These are phyloP conservation scores for Hyphopichia fennica DNA, from an alignment of 1,139 yeast genomes.

Conservation along the genomic window DNA sequence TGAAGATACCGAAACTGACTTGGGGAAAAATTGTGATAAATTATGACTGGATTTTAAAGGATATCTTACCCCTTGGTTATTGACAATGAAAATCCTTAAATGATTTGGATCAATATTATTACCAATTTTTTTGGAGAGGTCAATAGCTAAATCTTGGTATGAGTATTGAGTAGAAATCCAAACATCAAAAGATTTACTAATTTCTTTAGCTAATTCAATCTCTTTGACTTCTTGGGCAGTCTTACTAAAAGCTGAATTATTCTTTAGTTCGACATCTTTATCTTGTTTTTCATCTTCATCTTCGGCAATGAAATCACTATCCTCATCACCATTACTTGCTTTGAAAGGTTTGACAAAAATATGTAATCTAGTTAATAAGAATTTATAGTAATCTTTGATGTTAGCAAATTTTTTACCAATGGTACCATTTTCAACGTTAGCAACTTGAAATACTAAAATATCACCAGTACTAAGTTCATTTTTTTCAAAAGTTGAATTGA, in stretches of 20 bases:
- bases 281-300: constrained; percentile 18
- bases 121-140: constrained; percentile 53
- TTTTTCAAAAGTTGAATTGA: constrained; percentile 51
- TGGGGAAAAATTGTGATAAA: constrained; percentile 49
- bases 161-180: constrained; percentile 68
- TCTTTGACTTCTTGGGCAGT: constrained; percentile 12
- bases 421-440: constrained; percentile 20
- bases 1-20: constrained; percentile 47
- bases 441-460: constrained; percentile 60
- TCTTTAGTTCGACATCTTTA: constrained; percentile 12
- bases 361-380: constrained; percentile 65
- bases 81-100: constrained; percentile 64
- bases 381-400: constrained; percentile 59
- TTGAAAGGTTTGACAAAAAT: constrained; percentile 53
- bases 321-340: constrained; percentile 48
- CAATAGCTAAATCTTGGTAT: constrained; percentile 59
- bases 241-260: constrained; percentile 9
- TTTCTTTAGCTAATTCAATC: constrained; percentile 15
- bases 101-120: constrained; percentile 56
- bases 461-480: constrained; percentile 80
- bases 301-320: constrained; percentile 39
- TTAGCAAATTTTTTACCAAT: constrained; percentile 21
- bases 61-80: constrained; percentile 52
- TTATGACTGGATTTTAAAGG: constrained; percentile 45
- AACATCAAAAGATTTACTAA: constrained; percentile 47